Conservation (phyloP, 2,329 filamentous ascomycete genomes). For the Paecilomyces sp. region DNA sequence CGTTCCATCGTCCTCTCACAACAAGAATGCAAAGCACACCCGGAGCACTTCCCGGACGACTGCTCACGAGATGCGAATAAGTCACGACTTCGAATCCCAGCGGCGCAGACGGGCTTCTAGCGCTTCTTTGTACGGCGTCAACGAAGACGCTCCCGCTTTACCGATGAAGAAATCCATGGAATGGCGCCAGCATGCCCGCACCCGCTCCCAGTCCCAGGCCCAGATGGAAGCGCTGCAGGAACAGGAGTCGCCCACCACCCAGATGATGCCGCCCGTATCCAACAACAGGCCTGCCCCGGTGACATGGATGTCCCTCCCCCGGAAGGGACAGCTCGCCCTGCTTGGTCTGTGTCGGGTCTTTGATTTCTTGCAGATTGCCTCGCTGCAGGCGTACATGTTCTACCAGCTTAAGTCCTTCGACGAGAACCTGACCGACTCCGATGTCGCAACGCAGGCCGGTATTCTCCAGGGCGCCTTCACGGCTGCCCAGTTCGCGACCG, state of each 20-base stretch:
- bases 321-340: slow-evolving; percentile 29
- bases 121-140: slow-evolving; percentile 22
- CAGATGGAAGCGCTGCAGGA: slow-evolving; percentile 7
- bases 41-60: slow-evolving; percentile 29
- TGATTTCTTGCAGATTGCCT: slow-evolving; percentile 33
- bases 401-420: slow-evolving; percentile 77
- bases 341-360: slow-evolving; percentile 33
- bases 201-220: slow-evolving; percentile 2
- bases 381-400: slow-evolving; percentile 63
- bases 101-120: slow-evolving; percentile 28
- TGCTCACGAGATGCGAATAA: slow-evolving; percentile 21
- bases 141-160: slow-evolving; percentile 19
- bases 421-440: slow-evolving; percentile 45
- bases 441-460: slow-evolving; percentile 68
- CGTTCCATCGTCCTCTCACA: background rate
- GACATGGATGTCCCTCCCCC: slow-evolving; percentile 34
- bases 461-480: slow-evolving; percentile 71
- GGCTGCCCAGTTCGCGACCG: slow-evolving; percentile 71
- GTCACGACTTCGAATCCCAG: slow-evolving; percentile 18
- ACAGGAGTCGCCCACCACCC: slow-evolving; percentile 10
- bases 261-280: slow-evolving; percentile 2
- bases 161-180: slow-evolving; percentile 23
- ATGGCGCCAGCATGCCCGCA: slow-evolving; percentile 8
- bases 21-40: slow-evolving; percentile 26
- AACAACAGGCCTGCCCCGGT: slow-evolving; percentile 17